Evolutionary conservation across 2,329 filamentous ascomycete species (phyloP).

Genomic region (Thelonectria olida): DNA sequence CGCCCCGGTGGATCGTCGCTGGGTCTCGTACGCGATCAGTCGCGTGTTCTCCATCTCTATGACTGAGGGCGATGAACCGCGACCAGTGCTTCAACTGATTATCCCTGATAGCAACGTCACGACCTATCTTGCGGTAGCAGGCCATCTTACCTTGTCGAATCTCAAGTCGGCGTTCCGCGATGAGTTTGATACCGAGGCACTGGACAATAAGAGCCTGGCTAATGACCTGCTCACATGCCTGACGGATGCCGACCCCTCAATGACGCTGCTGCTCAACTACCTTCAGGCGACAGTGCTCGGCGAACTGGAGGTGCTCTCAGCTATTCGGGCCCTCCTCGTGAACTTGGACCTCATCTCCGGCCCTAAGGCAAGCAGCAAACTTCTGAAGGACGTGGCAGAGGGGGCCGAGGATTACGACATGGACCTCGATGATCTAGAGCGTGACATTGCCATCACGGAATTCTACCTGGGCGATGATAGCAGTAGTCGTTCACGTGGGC

Average conservation of each 20-base stretch:
- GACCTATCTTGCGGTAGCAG: conserved; percentile 67
- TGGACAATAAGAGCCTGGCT: conserved; percentile 58
- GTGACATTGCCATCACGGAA: conserved; percentile 74
- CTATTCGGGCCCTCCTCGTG: conserved; percentile 72
- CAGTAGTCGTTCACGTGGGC: conserved; percentile 67
- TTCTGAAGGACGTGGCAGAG: conserved; percentile 43
- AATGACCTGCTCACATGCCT: conserved; percentile 71
- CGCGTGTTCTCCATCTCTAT: conserved; percentile 66
- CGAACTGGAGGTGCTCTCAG: conserved; percentile 71
- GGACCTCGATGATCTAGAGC: conserved; percentile 69
- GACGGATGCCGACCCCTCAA: conserved; percentile 71
- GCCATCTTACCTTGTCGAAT: conserved; percentile 68
- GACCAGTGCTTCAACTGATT: conserved; percentile 44
- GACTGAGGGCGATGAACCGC: conserved; percentile 50
- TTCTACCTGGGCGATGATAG: conserved; percentile 73
- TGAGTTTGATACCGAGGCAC: conserved; percentile 53
- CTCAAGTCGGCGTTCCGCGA: conserved; percentile 65
- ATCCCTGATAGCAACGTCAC: conserved; percentile 64
- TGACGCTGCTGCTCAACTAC: conserved; percentile 73
- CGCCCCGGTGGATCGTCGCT: conserved; percentile 68
- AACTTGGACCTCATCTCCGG: conserved; percentile 71
- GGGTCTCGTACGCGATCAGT: conserved; percentile 71
- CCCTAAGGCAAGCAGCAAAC: conserved; percentile 44
- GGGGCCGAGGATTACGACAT: conserved; percentile 52
- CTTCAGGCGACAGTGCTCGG: conserved; percentile 73